A percentile compares a stretch with the other conserved stretches of the same genome.
These are phyloP conservation scores for Termitomyces titanicus DNA, from an alignment of 768 basidiomycete species.

Conservation along the genomic window DNA sequence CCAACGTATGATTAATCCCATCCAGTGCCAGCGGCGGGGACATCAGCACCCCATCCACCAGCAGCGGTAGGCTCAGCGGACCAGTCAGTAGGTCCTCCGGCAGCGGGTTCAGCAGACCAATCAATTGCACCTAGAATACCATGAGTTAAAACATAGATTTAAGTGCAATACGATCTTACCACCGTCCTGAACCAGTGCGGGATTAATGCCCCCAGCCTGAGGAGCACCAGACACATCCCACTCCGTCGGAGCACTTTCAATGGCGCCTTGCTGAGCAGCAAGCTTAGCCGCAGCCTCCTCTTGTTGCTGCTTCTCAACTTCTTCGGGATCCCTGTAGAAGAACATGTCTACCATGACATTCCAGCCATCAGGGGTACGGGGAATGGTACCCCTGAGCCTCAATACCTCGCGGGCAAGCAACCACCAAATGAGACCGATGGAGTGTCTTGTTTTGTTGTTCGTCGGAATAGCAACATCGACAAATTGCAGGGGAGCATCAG, in stretches of 20 bases:
- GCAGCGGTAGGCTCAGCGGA: conserved; percentile 69
- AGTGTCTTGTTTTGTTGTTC: conserved; percentile 98
- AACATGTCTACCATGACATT: conserved; percentile 99
- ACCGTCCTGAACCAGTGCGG: conserved; percentile 61
- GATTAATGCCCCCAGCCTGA: conserved; percentile 71
- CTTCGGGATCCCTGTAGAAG: conserved; percentile 99
- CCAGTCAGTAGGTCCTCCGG: conserved; percentile 69
- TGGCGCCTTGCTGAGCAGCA: conserved; percentile 48
- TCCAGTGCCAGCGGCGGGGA: conserved; percentile 27
- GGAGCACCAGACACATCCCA: conserved; percentile 76
- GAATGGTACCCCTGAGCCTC: conserved; percentile 90
- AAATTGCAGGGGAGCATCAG: conserved; percentile 95
- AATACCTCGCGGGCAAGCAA: conserved; percentile 96
- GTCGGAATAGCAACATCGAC: conserved; percentile 98
- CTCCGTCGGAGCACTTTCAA: conserved; percentile 50
- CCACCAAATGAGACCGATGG: conserved; percentile 98
- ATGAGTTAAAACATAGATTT: neutral
- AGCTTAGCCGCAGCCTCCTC: conserved; percentile 89
- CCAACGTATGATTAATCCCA: conserved; percentile 38
- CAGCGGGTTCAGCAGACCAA: conserved; percentile 71
- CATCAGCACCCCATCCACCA: conserved; percentile 43
- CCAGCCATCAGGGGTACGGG: conserved; percentile 91
- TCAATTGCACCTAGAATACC: conserved; percentile 61
- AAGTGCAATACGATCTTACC: conserved; percentile 36
- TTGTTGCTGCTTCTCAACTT: conserved; percentile 96